Conservation (phyloP, 495 filamentous ascomycete species). For the Durotheca rogersii region DNA sequence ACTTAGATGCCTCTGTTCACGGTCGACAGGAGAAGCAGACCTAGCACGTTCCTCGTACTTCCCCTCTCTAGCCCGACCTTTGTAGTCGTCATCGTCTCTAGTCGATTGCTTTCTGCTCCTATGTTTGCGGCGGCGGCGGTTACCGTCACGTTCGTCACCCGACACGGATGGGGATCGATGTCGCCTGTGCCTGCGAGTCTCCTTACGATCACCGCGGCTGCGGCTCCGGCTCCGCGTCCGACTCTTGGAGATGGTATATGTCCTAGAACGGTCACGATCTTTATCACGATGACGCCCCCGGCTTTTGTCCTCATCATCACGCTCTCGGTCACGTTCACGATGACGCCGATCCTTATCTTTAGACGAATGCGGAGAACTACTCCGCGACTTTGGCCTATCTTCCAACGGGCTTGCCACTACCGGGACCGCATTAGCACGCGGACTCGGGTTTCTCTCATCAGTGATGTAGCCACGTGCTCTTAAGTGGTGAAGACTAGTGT, state of each 20-base stretch:
- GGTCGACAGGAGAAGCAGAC: constrained; percentile 55
- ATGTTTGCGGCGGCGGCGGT: constrained; percentile 51
- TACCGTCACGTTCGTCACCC: constrained; percentile 52
- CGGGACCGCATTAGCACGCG: constrained; percentile 35
- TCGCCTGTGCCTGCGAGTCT: constrained; percentile 56
- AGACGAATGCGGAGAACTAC: constrained; percentile 41
- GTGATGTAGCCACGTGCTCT: constrained; percentile 51
- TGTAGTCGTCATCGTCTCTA: constrained; percentile 41
- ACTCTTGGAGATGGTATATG: constrained; percentile 28
- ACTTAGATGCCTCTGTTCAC: constrained; percentile 47
- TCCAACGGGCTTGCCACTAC: constrained; percentile 36
- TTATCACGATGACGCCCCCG: constrained; percentile 28
- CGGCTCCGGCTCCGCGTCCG: constrained; percentile 39
- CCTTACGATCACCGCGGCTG: constrained; percentile 52
- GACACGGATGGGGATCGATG: constrained; percentile 56
- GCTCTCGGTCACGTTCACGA: constrained; percentile 36
- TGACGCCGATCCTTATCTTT: constrained; percentile 36
- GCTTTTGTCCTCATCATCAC: constrained; percentile 35
- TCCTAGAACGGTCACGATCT: constrained; percentile 32
- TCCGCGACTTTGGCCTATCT: constrained; percentile 40
- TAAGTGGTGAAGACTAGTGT: constrained; percentile 62
- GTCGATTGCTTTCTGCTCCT: constrained; percentile 47
- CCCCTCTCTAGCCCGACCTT: constrained; percentile 34
- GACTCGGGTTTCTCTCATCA: constrained; percentile 40
- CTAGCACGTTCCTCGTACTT: constrained; percentile 49